Base-by-base conservation (phyloP, 768 basidiomycete species). In the Mycena chlorophos region DNA sequence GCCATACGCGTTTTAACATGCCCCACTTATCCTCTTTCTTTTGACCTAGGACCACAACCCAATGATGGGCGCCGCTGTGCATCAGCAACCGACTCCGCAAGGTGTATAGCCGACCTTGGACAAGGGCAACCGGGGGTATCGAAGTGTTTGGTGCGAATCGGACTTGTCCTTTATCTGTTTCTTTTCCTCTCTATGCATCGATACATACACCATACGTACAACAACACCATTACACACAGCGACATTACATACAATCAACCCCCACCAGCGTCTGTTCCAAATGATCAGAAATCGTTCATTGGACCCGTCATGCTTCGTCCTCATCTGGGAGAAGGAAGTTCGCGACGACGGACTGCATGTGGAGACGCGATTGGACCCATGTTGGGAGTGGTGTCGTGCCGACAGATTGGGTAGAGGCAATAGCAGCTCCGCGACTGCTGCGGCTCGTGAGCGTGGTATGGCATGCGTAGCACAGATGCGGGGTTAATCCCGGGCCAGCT, bases 11-110 rank as follows among this genome's bases (percentile, higher is more conserved):
- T 42, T 5, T 6, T 10, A 20, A 25, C 27, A 25, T 6, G 8
- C 6, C 40, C 20, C 22, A 25, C 25, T 23, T 28, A 29, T 49
- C 39, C 2, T 25, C 26, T 46, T 38, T 26, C 23, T 30, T 42
- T 25, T 53, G 13, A 45, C 54, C 42, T 55, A 42, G 39, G 37
- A 54, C 19, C 46, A 55, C 37, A 34, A 63, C 51, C 53, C 27
- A 42, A 48, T 49, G 50, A 14, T 56, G 88, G 86, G 87, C 88
- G 70, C 68, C 55, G 67, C 72, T 51, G 76, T 87, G 34, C 85
- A 88, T 60, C 82, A 79, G 59, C 88, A 87, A 64, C 85, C 87
- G 30, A 89, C 88, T 22, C 88, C 88, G 14, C 87, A 88, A 64
- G 85, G 85, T 30, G 81, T 83, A 66, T 86, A 66, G 17, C 27